Evolutionary conservation across 2,329 filamentous ascomycete species (phyloP).

Genomic region (Aspergillus cejpii): DNA sequence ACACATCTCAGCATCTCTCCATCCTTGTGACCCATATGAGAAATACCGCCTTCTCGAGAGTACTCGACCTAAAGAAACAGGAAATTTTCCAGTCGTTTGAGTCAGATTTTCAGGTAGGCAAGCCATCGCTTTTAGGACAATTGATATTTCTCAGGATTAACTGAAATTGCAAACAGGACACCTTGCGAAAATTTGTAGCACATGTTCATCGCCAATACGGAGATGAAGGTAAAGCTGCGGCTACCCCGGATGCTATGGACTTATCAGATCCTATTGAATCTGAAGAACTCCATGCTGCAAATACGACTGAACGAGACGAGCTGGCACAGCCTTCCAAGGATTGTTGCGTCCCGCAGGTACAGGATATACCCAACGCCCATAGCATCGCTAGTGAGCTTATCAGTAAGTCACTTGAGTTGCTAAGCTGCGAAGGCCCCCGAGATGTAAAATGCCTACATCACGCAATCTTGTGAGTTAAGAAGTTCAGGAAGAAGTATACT

Average conservation of each 20-base stretch:
- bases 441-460: conserved; percentile 39
- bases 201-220: not conserved
- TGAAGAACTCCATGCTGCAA: conserved; percentile 8
- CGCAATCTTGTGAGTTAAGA: conserved; percentile 45
- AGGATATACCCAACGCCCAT: conserved; percentile 29
- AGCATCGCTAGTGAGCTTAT: conserved; percentile 30
- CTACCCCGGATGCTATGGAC: conserved; percentile 1
- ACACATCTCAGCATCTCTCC: conserved; percentile 16
- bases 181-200: conserved; percentile 12
- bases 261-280: not conserved
- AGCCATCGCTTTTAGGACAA: not conserved
- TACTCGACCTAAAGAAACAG: conserved; percentile 21
- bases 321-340: conserved; percentile 30
- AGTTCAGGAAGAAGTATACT: not conserved
- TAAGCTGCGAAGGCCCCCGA: conserved; percentile 31
- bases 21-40: conserved; percentile 19
- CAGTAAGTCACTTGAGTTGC: conserved; percentile 25
- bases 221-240: not conserved
- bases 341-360: conserved; percentile 29
- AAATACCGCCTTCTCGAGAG: conserved; percentile 22
- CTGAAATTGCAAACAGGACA: conserved; percentile 20
- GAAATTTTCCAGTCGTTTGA: conserved; percentile 20
- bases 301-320: conserved; percentile 12
- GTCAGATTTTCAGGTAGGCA: conserved; percentile 29
- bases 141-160: not conserved